Conservation (phyloP, 768 basidiomycete genomes). For the Russula emetica region DNA sequence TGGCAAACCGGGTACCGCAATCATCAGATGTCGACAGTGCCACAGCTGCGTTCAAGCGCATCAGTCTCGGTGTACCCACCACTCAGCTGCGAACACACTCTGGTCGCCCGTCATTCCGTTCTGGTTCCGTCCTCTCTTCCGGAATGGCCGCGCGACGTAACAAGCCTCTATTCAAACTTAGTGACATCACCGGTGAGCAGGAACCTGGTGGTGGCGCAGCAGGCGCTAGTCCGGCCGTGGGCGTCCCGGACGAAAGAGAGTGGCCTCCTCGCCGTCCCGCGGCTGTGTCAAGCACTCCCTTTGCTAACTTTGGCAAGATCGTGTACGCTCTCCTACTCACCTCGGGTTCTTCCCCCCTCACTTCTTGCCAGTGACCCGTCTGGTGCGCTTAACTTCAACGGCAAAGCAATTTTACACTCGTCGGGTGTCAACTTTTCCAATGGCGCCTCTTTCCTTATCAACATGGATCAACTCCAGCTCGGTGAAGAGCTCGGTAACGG, state of each 20-base stretch:
- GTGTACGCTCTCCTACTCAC: constrained; percentile 55
- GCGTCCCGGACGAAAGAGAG: constrained; percentile 48
- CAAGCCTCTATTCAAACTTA: constrained; percentile 57
- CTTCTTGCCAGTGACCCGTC: constrained; percentile 72
- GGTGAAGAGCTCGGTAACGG: constrained; percentile 93
- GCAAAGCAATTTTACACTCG: constrained; percentile 90
- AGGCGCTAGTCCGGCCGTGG: constrained; percentile 67
- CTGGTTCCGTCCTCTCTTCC: constrained; percentile 35
- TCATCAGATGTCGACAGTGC: constrained; percentile 41
- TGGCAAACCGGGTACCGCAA: constrained; percentile 42
- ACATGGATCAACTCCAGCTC: constrained; percentile 88
- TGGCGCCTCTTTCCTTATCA: constrained; percentile 88
- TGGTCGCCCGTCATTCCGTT: constrained; percentile 36
- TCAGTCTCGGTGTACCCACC: constrained; percentile 31
- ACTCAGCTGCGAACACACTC: constrained; percentile 28
- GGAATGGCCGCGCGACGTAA: constrained; percentile 42
- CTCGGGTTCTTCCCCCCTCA: not conserved
- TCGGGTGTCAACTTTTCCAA: constrained; percentile 86
- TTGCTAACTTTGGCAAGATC: constrained; percentile 89
- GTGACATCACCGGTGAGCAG: constrained; percentile 48
- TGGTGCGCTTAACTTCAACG: constrained; percentile 89
- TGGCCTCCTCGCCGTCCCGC: constrained; percentile 30
- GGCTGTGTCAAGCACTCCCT: constrained; percentile 62
- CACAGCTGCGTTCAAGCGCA: constrained; percentile 39
- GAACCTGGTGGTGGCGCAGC: constrained; percentile 49